Base-by-base conservation (phyloP, 2,329 filamentous ascomycete species). In the Penicillium verrucosum region DNA sequence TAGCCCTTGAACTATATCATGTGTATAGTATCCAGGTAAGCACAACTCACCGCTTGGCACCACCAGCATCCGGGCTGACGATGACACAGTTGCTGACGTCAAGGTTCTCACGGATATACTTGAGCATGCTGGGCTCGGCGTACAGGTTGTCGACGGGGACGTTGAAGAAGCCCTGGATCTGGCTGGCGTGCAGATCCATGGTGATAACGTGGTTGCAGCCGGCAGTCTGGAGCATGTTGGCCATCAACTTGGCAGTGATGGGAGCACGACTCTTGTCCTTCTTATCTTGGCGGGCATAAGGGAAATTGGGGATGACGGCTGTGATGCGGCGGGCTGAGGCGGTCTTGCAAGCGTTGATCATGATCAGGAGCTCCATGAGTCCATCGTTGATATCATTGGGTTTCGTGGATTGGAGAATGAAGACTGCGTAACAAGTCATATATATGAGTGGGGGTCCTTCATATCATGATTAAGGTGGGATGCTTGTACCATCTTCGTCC, bases 331-430 rank as follows among this genome's bases (percentile, higher is more conserved):
- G 87, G 12, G 93, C 93, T 36, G 87, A 89, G 41, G 88, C 88
- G 25, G 87, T 90, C 74, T 90, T 88, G 82, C 93, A 97, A 62
- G 93, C 93, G 72, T 96, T 95, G 76, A 97, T 95, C 87, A 97
- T 96, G 78, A 97, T 97, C 65, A 97, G 84, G 37, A 97, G 85
- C 78, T 99, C 93, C 93, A 99, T 97, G 58, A 99, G 84, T 48
- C 92, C 92, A 74, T 97, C 93, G 77, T 99, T 99, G 79, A 97
- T 95, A 73, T 97, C 92, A 73, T 93, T 92, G 2, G 93, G 93
- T 40, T 90, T 88, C 46, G 94, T 96, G 25, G 93, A 96, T 78
- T 97, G 93, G 59, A 97, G 82, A 68, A 97, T 96, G 80, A 97
- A 97, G 71, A 97, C 92, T 86, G 67, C 42, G 67, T 42, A 50